Evolutionary conservation across 306 rosid species (phyloP), one percentile per base, ranked within the genome.

Genomic region (Luffa acutangula): DNA sequence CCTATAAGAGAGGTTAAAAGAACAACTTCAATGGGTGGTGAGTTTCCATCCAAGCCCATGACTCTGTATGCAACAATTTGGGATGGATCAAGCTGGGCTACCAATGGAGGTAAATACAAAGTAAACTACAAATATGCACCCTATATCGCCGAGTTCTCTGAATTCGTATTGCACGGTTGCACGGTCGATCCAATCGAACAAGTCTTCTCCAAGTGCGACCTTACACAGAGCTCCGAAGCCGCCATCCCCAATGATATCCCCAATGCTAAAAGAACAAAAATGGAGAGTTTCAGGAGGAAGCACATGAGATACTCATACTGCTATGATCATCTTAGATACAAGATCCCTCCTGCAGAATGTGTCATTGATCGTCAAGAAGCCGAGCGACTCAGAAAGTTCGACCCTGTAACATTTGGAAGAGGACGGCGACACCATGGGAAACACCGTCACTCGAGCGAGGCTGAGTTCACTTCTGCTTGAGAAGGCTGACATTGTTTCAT

Each of bases 31-130:
- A 89, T 92, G 97, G 93, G 97, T 63, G 97, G 97, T 78, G 97
- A 92, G 79, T 95, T 90, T 76, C 98, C 98, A 8, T 82, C 97
- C 45, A 95, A 95, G 88, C 92, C 97, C 79, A 95, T 95, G 98
- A 89, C 96, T 75, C 78, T 95, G 69, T 92, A 92, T 85, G 97
- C 97, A 9, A 95, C 98, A 70, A 92, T 95, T 81, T 95, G 98
- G 98, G 98, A 95, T 89, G 98, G 87, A 57, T 95, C 98, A 39
- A 89, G 82, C 79, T 95, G 98, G 98, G 98, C 97, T 20, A 95
- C 98, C 74, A 91, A 95, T 85, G 98, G 97, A 15, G 98, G 98
- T 21, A 92, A 91, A 82, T 95, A 92, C 86, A 86, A 85, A 79
- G 97, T 92, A 33, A 95, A 91, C 79, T 95, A 95, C 90, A 92